Conservation (phyloP, 805 yeast species). For the Aciculoconidium aculeatum region DNA sequence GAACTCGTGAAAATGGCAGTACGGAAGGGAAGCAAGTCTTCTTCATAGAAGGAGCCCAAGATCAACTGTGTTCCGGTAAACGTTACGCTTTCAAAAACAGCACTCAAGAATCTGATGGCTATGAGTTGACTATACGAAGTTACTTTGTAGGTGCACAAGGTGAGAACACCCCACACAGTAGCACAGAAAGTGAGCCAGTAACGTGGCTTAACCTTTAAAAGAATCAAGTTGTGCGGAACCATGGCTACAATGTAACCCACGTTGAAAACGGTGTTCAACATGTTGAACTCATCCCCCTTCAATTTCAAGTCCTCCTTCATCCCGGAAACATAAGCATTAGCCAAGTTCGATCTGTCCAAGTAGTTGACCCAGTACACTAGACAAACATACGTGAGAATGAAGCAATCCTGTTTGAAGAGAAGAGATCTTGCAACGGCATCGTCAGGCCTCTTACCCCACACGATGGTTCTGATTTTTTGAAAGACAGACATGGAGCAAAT, state of each 20-base stretch:
- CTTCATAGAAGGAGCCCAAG: constrained; percentile 47
- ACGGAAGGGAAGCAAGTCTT: constrained; percentile 24
- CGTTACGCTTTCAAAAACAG: constrained; percentile 54
- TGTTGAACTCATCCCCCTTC: constrained; percentile 44
- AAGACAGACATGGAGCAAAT: constrained; percentile 1
- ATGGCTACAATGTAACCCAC: constrained; percentile 58
- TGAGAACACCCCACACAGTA: constrained; percentile 51
- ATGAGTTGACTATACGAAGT: constrained; percentile 44
- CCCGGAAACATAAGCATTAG: constrained; percentile 62
- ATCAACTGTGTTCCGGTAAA: constrained; percentile 51
- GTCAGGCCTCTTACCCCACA: constrained; percentile 30
- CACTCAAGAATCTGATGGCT: constrained; percentile 56
- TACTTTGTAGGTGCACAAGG: constrained; percentile 46
- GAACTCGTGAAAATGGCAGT: constrained; percentile 51
- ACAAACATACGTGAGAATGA: constrained; percentile 36
- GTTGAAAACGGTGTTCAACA: constrained; percentile 50
- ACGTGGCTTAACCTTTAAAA: constrained; percentile 48
- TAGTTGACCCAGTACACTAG: constrained; percentile 46
- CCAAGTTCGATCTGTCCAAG: constrained; percentile 50
- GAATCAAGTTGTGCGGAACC: constrained; percentile 54
- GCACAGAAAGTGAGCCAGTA: constrained; percentile 52
- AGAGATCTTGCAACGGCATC: constrained; percentile 26
- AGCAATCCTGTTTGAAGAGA: constrained; percentile 34
- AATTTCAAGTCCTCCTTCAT: constrained; percentile 52
- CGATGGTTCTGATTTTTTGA: constrained; percentile 8